These are phyloP conservation scores for Babesia sp. DNA, from an alignment of 169 alveolate genomes.

Conservation along the genomic window DNA sequence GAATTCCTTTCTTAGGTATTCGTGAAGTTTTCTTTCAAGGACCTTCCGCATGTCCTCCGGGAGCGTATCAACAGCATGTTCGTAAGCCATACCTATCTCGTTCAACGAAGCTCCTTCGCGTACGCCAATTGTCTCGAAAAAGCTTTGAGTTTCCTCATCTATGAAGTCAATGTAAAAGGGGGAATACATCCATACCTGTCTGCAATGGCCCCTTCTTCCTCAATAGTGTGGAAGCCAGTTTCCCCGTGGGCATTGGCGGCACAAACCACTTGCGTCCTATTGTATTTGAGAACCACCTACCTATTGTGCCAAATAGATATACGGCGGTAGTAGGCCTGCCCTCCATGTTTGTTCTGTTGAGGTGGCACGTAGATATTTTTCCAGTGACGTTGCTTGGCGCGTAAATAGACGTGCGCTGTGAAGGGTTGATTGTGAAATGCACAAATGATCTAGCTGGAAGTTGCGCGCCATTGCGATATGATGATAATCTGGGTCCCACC, in stretches of 20 bases:
- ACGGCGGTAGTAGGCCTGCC: neutral
- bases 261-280: slow-evolving; percentile 59
- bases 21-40: slow-evolving; percentile 8
- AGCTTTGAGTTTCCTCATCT: slow-evolving; percentile 60
- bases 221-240: slow-evolving; percentile 26
- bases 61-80: neutral
- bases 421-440: neutral
- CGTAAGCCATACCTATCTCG: slow-evolving; percentile 32
- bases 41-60: slow-evolving; percentile 21
- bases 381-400: too few relatives aligned
- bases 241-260: slow-evolving; percentile 67
- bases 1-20: slow-evolving; percentile 43
- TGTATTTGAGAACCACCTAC: slow-evolving; percentile 23
- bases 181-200: slow-evolving; percentile 23
- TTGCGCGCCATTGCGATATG: neutral
- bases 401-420: neutral
- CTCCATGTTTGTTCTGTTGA: too few relatives aligned
- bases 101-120: slow-evolving; percentile 8
- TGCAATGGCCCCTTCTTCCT: slow-evolving; percentile 47
- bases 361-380: too few relatives aligned
- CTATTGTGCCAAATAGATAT: slow-evolving; percentile 23
- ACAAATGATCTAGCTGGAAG: neutral
- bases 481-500: neutral
- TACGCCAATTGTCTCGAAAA: slow-evolving; percentile 40
- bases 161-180: neutral